Base-by-base conservation (phyloP, 768 basidiomycete species). In the Crassisporium funariophilum region DNA sequence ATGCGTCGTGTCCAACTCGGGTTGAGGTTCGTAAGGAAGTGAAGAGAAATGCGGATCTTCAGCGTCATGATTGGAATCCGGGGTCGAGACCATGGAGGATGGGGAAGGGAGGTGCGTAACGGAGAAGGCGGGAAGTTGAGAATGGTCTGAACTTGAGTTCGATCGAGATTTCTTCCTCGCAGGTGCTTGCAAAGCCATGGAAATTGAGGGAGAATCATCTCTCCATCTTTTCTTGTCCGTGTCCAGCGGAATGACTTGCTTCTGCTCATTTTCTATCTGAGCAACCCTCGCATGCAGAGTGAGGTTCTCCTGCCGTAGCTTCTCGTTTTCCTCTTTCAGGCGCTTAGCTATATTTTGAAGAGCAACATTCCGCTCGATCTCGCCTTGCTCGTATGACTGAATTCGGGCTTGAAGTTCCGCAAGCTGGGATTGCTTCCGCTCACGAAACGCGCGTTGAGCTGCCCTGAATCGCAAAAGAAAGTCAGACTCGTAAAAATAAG, bases 371-470 rank as follows among this genome's bases (percentile, higher is more conserved):
- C 89, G 83, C 63, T 93, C 88, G 20, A 91, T 83, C 62, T 93
- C 91, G n/a, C 91, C 91, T 61, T 90, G 88, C 62, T 94, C 91
- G 57, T 91, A 93, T 15, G 81, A 80, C 52, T 88, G 84, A 41
- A 94, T 74, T 37, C 90, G 87, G 40, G 90, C 86, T 67, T 94
- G 91, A 25, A 94, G 78, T 52, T 92, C 91, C 7, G 88, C 83
- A 25, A 94, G 84, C 59, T 92, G 91, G 4, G 86, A 83, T 62
- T 93, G 90, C 67, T 90, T 93, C 49, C 91, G 81, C 60, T 93
- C 91, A 38, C 91, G 80, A 67, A 94, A 93, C 10, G 91, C 91
- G 27, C 91, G 85, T 62, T 94, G 91, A 10, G 91, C 91, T 22
- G 87, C 88, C 60, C 91, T 91, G 56, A 12, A 20, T 33, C 41